Conservation (phyloP, 2,329 filamentous ascomycete genomes). For the Alternaria metachromatica region DNA sequence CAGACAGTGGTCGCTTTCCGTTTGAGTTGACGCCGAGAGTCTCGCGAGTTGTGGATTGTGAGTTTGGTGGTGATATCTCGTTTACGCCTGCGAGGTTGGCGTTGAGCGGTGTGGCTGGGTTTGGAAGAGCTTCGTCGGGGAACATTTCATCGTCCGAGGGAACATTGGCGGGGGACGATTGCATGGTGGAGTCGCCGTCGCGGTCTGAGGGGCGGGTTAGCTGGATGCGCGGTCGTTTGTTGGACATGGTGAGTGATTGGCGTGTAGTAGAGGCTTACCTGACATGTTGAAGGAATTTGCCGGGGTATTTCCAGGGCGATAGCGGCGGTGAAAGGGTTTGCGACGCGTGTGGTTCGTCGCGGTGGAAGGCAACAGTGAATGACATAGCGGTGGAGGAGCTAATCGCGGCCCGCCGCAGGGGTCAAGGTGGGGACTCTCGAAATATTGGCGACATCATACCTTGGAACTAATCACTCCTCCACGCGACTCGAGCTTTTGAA, state of each 20-base stretch:
- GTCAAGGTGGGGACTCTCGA: conserved; percentile 10
- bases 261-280: conserved; percentile 5
- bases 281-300: conserved; percentile 11
- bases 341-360: background rate
- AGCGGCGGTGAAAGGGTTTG: conserved; percentile 5
- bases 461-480: background rate
- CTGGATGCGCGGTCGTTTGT: conserved; percentile 11
- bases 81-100: conserved; percentile 38
- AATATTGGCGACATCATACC: conserved; percentile 16
- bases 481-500: background rate
- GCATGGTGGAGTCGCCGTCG: conserved; percentile 65
- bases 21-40: conserved; percentile 44
- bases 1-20: conserved; percentile 43
- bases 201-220: conserved; percentile 49
- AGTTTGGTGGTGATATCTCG: conserved; percentile 64
- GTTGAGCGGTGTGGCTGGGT: conserved; percentile 51
- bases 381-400: conserved; percentile 6
- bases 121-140: conserved; percentile 50
- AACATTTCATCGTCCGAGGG: conserved; percentile 51
- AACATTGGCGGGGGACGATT: conserved; percentile 51
- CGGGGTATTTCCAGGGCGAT: background rate
- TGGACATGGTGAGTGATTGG: conserved; percentile 14
- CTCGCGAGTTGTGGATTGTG: conserved; percentile 49
- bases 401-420: conserved; percentile 21
- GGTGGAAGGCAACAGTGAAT: conserved; percentile 15